Evolutionary conservation across 495 filamentous ascomycete genomes (phyloP).

Genomic region (Beverwykella pulmonaria): DNA sequence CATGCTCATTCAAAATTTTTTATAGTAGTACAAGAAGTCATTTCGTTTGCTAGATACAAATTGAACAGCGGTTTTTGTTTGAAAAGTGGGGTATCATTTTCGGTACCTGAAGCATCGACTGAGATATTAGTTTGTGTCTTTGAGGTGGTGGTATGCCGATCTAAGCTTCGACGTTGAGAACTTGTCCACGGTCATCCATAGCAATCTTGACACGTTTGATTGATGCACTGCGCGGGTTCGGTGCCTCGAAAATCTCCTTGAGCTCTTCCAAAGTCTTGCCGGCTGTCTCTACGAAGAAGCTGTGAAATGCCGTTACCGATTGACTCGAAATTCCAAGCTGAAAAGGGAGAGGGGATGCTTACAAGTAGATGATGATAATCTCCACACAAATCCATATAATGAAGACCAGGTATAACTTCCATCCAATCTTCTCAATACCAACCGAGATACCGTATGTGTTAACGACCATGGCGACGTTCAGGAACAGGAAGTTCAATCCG

Average conservation of each 20-base stretch:
- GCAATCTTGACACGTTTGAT: conserved; percentile 11
- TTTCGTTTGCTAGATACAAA: no score
- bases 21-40: no score
- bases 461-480: conserved; percentile 31
- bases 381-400: conserved; percentile 28
- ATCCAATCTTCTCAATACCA: conserved; percentile 32
- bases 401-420: conserved; percentile 31
- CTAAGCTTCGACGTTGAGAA: conserved; percentile 10
- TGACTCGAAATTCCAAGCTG: neutral
- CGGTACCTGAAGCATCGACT: no score
- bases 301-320: neutral
- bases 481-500: conserved; percentile 28
- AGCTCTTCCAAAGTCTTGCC: conserved; percentile 20
- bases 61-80: no score
- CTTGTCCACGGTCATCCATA: conserved; percentile 12
- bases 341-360: neutral
- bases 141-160: neutral
- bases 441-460: conserved; percentile 27
- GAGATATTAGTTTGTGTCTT: no score
- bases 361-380: conserved; percentile 11
- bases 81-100: no score
- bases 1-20: no score
- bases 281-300: conserved; percentile 21
- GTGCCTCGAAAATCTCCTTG: conserved; percentile 20
- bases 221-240: conserved; percentile 8